Evolutionary conservation across 768 basidiomycete genomes (phyloP).

Genomic region (Boletus rufocinnamomeus): DNA sequence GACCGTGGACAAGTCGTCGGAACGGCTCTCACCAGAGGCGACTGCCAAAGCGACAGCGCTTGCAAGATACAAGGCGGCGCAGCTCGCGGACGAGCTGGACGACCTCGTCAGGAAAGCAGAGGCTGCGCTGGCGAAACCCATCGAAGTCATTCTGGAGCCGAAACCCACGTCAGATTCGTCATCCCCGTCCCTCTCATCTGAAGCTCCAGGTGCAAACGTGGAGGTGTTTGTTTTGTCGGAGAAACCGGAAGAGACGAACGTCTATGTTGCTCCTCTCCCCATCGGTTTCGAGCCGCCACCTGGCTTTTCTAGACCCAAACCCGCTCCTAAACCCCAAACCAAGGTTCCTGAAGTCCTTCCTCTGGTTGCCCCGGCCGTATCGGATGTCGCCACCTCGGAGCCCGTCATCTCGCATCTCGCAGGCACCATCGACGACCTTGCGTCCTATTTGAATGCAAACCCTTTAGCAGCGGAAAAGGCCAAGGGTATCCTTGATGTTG

Average conservation of each 20-base stretch:
- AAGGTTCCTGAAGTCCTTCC: conserved; percentile 64
- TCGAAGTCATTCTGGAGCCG: conserved; percentile 29
- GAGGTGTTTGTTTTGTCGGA: conserved; percentile 31
- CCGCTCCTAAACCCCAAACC: conserved; percentile 42
- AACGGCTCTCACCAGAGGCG: conserved; percentile 29
- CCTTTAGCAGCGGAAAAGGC: conserved; percentile 68
- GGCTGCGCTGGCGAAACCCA: conserved; percentile 57
- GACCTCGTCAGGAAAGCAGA: conserved; percentile 75
- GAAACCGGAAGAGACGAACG: conserved; percentile 30
- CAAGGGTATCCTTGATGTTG: conserved; percentile 72
- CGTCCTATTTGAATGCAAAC: conserved; percentile 77
- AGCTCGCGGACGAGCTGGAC: conserved; percentile 63
- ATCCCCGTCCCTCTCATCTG: conserved; percentile 30
- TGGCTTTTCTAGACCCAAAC: conserved; percentile 69
- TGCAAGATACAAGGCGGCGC: conserved; percentile 45
- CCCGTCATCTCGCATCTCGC: conserved; percentile 94
- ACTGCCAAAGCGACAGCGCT: conserved; percentile 43
- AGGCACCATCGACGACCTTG: conserved; percentile 88
- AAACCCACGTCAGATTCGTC: conserved; percentile 22
- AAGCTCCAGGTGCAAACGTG: conserved; percentile 26
- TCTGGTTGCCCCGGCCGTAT: conserved; percentile 77
- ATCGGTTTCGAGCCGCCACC: conserved; percentile 93
- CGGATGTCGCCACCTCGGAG: conserved; percentile 71
- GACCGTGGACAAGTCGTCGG: conserved; percentile 41
- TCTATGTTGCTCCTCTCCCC: conserved; percentile 76